Evolutionary conservation across 805 yeast genomes (phyloP), one percentile per base, ranked within the genome.

Genomic region (Starmerella potacharoeniae): DNA sequence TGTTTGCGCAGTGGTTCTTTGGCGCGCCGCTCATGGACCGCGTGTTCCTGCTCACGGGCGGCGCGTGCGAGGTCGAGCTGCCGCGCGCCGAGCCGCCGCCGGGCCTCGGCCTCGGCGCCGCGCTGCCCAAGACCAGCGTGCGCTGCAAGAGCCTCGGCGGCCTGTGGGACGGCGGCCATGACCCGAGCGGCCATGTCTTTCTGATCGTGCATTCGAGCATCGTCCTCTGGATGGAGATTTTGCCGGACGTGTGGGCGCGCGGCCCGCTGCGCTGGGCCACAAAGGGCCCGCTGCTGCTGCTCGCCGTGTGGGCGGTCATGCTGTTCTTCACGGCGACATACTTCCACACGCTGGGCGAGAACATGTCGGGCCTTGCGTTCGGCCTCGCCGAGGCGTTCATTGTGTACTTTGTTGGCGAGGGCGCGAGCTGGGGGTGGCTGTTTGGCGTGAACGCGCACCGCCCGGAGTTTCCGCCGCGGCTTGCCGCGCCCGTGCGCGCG

Each of bases 131-230:
- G 10, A 47, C 60, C 2, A 55, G 61, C 47, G 6, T 36, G 22
- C 43, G 28, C 1, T 78, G 93, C 66, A 69, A 93, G 66, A 51
- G 65, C 57, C 33, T 77, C 64, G 88, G 82, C 51, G 84, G 97
- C 0, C 55, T 63, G 14, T 85, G 91, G 93, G 58, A 61, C 7
- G 88, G 96, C 0, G 98, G 98, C 0, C 96, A 88, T 66, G 98
- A 93, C 71, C 96, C 97, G 5, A 83, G 91, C 58, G 98, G 98
- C 0, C 98, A 93, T 66, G 83, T 87, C 1, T 93, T 90, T 63
- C 67, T 93, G 43, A 71, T 91, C 46, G 76, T 83, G 5, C 84
- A 83, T 56, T 75, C 86, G 8, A 77, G 83, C 34, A 66, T 83
- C 54, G 77, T 84, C 55, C 64, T 91, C 60, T 73, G 85, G 64